phyloP scores from a whole-genome alignment of 495 filamentous ascomycete genomes.

The Podospora fimiseda region DNA sequence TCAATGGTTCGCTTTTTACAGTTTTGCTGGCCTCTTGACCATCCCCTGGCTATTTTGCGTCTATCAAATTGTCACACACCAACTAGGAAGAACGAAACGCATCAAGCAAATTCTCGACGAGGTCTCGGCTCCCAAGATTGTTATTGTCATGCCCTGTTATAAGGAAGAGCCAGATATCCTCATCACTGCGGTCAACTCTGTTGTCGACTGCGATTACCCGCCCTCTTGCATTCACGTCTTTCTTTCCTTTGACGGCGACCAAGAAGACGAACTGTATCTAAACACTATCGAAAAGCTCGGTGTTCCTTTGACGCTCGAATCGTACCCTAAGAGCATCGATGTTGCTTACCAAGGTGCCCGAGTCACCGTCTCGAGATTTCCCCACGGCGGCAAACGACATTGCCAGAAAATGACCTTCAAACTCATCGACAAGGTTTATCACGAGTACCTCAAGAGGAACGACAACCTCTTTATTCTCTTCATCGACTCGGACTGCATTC shows the following conservation, averaged over 20 bases:
- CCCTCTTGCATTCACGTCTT: slow-evolving; percentile 92
- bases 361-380: slow-evolving; percentile 88
- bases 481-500: slow-evolving; percentile 97
- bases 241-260: slow-evolving; percentile 88
- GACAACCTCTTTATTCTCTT: slow-evolving; percentile 95
- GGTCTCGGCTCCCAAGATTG: slow-evolving; percentile 81
- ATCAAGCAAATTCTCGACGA: slow-evolving; percentile 85
- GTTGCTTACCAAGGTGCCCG: slow-evolving; percentile 74
- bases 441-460: slow-evolving; percentile 77
- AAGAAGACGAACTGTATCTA: slow-evolving; percentile 83
- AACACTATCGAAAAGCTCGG: slow-evolving; percentile 84
- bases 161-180: slow-evolving; percentile 86
- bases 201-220: slow-evolving; percentile 93
- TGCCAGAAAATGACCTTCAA: slow-evolving; percentile 94
- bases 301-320: slow-evolving; percentile 67
- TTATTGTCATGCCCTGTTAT: slow-evolving; percentile 97
- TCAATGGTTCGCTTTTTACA: slow-evolving; percentile 95
- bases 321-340: slow-evolving; percentile 87
- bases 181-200: slow-evolving; percentile 82
- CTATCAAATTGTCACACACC: slow-evolving; percentile 80
- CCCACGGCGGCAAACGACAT: slow-evolving; percentile 86
- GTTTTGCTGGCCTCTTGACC: slow-evolving; percentile 78
- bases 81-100: slow-evolving; percentile 69
- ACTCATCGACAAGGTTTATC: slow-evolving; percentile 90
- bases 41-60: slow-evolving; percentile 92